Conservation (phyloP, 805 yeast species). For the Ogataea trehalophila region DNA sequence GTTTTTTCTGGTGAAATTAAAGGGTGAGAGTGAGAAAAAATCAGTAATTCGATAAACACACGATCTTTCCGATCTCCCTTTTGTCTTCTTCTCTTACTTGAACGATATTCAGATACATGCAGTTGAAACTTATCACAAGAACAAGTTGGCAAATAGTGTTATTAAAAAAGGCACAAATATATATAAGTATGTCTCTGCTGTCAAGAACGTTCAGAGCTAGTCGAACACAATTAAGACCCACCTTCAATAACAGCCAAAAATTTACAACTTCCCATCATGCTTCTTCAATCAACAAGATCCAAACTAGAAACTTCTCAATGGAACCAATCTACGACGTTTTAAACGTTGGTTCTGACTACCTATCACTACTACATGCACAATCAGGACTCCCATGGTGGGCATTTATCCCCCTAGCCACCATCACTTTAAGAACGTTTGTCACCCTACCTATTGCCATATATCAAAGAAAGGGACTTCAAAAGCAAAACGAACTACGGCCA, state of each 20-base stretch:
- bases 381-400: conserved; percentile 80
- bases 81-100: no score
- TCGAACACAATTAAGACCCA: no score
- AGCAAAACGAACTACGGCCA: conserved; percentile 69
- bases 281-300: not conserved
- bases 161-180: no score
- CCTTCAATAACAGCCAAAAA: not conserved
- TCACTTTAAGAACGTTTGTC: conserved; percentile 56
- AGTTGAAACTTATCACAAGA: no score
- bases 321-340: conserved; percentile 19
- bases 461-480: conserved; percentile 64
- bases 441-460: conserved; percentile 76
- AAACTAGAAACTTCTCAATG: conserved; percentile 16
- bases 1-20: not conserved
- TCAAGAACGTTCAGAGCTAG: no score
- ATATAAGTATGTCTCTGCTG: no score
- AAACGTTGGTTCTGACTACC: conserved; percentile 24
- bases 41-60: no score
- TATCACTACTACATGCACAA: conserved; percentile 47
- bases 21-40: not conserved
- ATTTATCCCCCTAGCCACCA: conserved; percentile 68
- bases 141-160: no score
- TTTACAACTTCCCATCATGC: not conserved
- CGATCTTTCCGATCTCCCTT: no score
- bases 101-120: no score